Percentiles rank a stretch among this genome's conserved stretches.
Conservation (phyloP, 805 yeast species). For the Candida michaelii region DNA sequence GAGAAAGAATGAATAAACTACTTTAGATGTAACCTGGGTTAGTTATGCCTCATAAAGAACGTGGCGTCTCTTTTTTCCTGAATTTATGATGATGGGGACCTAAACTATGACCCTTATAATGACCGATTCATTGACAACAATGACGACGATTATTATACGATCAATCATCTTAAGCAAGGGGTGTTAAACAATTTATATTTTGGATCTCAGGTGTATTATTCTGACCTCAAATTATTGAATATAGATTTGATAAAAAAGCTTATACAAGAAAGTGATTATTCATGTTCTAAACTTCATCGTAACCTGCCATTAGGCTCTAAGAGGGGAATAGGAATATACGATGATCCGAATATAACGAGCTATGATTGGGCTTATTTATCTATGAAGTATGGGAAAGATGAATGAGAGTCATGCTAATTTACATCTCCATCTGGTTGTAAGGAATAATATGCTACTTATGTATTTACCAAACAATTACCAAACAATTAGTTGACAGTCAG, state of each 20-base stretch:
- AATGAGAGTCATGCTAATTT: neutral
- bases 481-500: constrained; percentile 1
- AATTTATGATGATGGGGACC: too few species aligned
- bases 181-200: constrained; percentile 2
- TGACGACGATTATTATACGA: too few species aligned
- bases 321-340: neutral
- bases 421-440: neutral
- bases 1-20: neutral
- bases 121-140: too few species aligned
- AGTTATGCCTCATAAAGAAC: constrained; percentile 1
- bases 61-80: neutral
- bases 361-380: neutral
- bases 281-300: neutral
- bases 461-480: neutral
- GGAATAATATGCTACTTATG: neutral
- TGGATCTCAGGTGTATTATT: constrained; percentile 1
- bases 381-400: neutral
- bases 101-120: too few species aligned
- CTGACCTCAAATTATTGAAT: neutral
- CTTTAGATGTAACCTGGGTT: neutral
- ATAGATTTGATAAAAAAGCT: neutral
- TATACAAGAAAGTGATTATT: constrained; percentile 2
- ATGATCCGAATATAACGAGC: neutral
- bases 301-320: neutral
- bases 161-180: too few species aligned